Base-by-base conservation (phyloP, 495 filamentous ascomycete genomes). In the Xylaria bambusicola region DNA sequence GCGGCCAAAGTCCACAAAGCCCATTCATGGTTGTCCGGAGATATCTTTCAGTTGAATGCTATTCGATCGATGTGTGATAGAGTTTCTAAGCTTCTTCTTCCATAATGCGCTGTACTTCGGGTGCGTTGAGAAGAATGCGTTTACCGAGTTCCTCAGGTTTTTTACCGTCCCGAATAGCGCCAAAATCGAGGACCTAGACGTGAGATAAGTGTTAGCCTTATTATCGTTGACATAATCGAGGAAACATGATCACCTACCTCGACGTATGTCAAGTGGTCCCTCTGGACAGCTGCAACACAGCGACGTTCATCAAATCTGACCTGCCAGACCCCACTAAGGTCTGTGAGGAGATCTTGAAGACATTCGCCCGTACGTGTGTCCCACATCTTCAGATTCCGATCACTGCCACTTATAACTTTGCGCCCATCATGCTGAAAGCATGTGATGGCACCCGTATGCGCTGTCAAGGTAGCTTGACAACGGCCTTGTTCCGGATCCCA, bases 311-410 rank as follows among this genome's bases (percentile, higher is more conserved):
- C 92, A 74, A 99, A 99, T 69, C 92, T 92, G 66, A 99, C 94
- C 76, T 99, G 94, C 94, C 94, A 99, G 40, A 99, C 94, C 8
- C 92, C 91, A 65, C 87, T 92, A 56, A 99, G 80, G 69, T 97
- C 92, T n/a, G 91, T 97, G 62, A 99, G 82, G 24, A 99, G 84
- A 75, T 99, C 94, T 58, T 92, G 87, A 41, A 97, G 88, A 72
- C 92, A 97, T 55, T 96, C 90, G 50, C 94, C 94, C 23, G 85
- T 94, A 62, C 86, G 84, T 35, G 97, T 88, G 73, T 98, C 91
- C 95, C 95, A 99, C 91, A 99, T 95, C 78, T 99, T 99, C 60
- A 99, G 76, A 20, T 91, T 97, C 64, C 92, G 86, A 71, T 99
- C 94, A 51, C 90, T 95, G 41, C 94, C 94, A 38, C 91, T 96